Evolutionary conservation across 2,329 filamentous ascomycete genomes (phyloP), one percentile per base, ranked within the genome.

Genomic region (Fusarium cicatricum): DNA sequence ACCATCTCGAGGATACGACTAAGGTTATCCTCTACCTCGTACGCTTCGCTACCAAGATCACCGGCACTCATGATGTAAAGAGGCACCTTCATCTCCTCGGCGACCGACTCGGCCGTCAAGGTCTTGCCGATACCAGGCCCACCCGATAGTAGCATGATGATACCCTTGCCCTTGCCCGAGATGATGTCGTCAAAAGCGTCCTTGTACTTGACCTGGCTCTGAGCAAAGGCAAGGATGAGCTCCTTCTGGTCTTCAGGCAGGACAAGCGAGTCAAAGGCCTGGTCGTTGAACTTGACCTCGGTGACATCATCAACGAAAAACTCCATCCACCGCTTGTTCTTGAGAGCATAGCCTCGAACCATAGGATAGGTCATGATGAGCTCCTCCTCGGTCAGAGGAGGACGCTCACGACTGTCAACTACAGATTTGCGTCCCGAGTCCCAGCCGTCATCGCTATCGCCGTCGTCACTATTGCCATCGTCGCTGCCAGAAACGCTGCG

Each of bases 11-110:
- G 63, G 46, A 74, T 72, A 0, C 53, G 58, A 1, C 49, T 21
- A 1, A 91, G 80, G 63, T 87, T 86, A 11, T 77, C 76, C 71
- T 91, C 90, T 0, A 93, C 81, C 14, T 82, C 82, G 54, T 82
- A 80, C 0, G 87, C 82, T 48, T 88, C 83, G 2, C 85, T 85
- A 23, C 90, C 90, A 0, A 93, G 80, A 69, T 92, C 90, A 26
- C 90, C 90, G 0, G 88, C 88, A 56, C 76, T 78, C 42, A 85
- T 75, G 19, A 75, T 77, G 64, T 83, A 82, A 6, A 85, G 73
- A 2, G 81, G 83, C 33, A 77, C 75, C 38, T 73, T 72, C 57
- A 79, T 77, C 60, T 77, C 72, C 70, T 84, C 81, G 1, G 82
- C 80, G 3, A 84, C 78, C 1, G 76, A 74, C 68, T 80, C 78